A percentile compares a stretch with the other conserved stretches of the same genome.
phyloP scores from a whole-genome alignment of 2,329 filamentous ascomycete species.

The Cytospora schulzeri region DNA sequence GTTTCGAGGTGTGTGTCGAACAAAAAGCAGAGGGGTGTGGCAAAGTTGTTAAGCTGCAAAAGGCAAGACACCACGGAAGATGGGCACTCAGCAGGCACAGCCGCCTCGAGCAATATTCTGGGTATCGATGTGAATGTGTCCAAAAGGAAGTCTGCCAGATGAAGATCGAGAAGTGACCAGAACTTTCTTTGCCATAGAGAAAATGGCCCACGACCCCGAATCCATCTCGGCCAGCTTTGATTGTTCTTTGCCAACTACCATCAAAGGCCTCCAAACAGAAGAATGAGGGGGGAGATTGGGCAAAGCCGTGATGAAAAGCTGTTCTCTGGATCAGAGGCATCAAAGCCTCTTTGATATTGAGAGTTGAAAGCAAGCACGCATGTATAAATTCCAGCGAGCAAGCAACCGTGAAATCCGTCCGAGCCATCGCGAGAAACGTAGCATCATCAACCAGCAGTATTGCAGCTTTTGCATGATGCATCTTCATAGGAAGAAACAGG shows the following conservation, averaged over 20 bases:
- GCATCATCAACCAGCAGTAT: slow-evolving; percentile 28
- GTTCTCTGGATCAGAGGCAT: slow-evolving; percentile 13
- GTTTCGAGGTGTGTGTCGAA: slow-evolving; percentile 11
- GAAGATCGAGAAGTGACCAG: slow-evolving; percentile 3
- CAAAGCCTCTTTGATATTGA: slow-evolving; percentile 26
- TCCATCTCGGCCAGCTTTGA: slow-evolving; percentile 17
- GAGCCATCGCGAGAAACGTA: slow-evolving; percentile 44
- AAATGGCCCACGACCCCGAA: slow-evolving; percentile 4
- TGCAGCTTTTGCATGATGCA: slow-evolving; percentile 10
- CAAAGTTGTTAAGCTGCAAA: neutral
- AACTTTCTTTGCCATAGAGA: slow-evolving; percentile 8
- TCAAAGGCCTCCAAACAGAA: neutral
- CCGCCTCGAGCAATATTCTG: neutral
- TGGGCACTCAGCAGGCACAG: slow-evolving; percentile 5
- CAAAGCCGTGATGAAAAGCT: neutral
- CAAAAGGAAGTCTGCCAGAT: neutral
- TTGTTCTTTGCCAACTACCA: neutral
- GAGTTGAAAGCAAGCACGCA: slow-evolving; percentile 24
- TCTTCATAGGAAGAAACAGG: neutral
- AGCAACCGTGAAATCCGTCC: slow-evolving; percentile 36
- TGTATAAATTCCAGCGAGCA: slow-evolving; percentile 29
- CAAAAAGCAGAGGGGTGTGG: slow-evolving; percentile 1
- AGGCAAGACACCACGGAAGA: slow-evolving; percentile 3
- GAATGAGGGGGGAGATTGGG: neutral
- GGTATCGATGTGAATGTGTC: neutral